phyloP scores from a whole-genome alignment of 148 eudicot species.

The Euryodendron excelsum region DNA sequence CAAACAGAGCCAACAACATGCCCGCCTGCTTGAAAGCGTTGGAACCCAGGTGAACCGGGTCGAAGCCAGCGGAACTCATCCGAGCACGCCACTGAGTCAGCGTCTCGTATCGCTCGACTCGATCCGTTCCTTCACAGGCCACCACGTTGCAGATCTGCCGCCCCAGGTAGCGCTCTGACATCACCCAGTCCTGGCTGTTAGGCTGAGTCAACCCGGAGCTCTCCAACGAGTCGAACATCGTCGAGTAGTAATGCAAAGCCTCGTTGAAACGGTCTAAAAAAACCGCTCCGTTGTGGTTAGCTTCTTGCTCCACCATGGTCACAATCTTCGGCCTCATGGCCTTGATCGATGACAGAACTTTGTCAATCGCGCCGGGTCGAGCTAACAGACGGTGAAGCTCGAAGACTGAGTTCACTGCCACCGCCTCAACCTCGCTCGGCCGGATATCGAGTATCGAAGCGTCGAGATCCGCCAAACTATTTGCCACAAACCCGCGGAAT shows the following conservation, averaged over 20 bases:
- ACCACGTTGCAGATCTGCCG: conserved; percentile 90
- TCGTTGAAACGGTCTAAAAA: conserved; percentile 73
- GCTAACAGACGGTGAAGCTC: conserved; percentile 56
- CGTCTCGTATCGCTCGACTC: conserved; percentile 87
- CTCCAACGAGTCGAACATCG: conserved; percentile 73
- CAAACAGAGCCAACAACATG: conserved; percentile 60
- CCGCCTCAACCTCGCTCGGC: conserved; percentile 46
- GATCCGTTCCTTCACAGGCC: conserved; percentile 76
- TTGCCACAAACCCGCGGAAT: conserved; percentile 65
- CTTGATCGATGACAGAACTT: conserved; percentile 52
- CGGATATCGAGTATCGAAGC: conserved; percentile 37
- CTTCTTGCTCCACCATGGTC: conserved; percentile 66
- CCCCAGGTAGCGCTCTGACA: conserved; percentile 70
- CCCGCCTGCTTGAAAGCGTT: conserved; percentile 87
- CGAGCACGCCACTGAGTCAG: conserved; percentile 63
- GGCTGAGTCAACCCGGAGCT: conserved; percentile 37
- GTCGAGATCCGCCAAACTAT: conserved; percentile 68
- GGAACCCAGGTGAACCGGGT: conserved; percentile 75
- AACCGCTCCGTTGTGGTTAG: conserved; percentile 51
- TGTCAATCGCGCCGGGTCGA: conserved; percentile 49
- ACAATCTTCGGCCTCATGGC: conserved; percentile 62
- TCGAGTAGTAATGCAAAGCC: conserved; percentile 63
- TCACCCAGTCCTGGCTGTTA: conserved; percentile 43
- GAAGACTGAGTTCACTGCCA: conserved; percentile 80
- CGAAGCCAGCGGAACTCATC: conserved; percentile 58